Percentiles rank a stretch among this genome's conserved stretches.
These are phyloP conservation scores for Trichoderma aggressivum DNA, from an alignment of 2,329 filamentous ascomycete species.

Conservation along the genomic window DNA sequence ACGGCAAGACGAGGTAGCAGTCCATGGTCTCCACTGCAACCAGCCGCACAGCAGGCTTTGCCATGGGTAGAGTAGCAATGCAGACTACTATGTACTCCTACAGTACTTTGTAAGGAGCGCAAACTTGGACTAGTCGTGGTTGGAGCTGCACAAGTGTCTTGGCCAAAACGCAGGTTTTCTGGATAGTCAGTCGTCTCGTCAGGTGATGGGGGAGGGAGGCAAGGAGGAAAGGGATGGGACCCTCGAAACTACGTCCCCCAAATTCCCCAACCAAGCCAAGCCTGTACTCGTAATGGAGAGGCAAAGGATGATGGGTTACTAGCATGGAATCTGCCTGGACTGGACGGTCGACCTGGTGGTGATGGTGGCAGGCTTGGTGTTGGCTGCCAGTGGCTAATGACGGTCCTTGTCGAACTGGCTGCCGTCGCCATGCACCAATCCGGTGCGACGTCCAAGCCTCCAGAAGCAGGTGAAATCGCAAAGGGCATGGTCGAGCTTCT, in stretches of 20 bases:
- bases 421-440: slow-evolving; percentile 14
- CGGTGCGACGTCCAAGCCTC: slow-evolving; percentile 6
- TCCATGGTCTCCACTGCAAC: not conserved
- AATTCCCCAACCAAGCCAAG: not conserved
- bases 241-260: not conserved
- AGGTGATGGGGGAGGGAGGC: slow-evolving; percentile 1
- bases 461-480: slow-evolving; percentile 17
- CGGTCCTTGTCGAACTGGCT: not conserved
- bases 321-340: not conserved
- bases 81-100: too few relatives aligned
- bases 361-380: not conserved
- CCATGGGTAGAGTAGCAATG: not conserved
- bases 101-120: not conserved
- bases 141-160: not conserved
- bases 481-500: slow-evolving; percentile 8
- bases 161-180: not conserved
- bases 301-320: slow-evolving; percentile 7
- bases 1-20: not conserved
- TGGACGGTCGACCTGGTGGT: not conserved
- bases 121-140: not conserved
- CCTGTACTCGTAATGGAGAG: not conserved
- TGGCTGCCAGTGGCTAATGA: slow-evolving; percentile 9
- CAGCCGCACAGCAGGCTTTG: not conserved
- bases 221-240: not conserved
- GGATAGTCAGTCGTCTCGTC: not conserved